These are phyloP conservation scores for Picea abies DNA, from an alignment of 83 land plant genomes.

Conservation along the genomic window DNA sequence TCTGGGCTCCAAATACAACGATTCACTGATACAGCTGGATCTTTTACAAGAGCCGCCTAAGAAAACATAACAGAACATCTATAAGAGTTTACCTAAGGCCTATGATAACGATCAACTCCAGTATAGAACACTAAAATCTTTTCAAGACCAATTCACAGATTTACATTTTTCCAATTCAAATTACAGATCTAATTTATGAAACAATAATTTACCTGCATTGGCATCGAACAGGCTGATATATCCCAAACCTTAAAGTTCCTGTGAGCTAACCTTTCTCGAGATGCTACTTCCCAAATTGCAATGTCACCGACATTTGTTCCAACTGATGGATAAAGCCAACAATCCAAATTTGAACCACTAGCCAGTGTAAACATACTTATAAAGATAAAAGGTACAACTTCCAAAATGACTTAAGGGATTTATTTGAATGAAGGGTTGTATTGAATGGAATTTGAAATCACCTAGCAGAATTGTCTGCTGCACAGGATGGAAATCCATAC, in stretches of 20 bases:
- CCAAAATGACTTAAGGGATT: neutral
- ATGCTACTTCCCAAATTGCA: conserved; percentile 81
- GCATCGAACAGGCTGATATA: conserved; percentile 54
- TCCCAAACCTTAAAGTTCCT: conserved; percentile 90
- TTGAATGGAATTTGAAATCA: conserved; percentile 5
- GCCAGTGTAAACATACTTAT: neutral
- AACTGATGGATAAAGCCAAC: conserved; percentile 29
- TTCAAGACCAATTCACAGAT: neutral
- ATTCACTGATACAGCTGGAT: conserved; percentile 76
- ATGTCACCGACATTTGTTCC: conserved; percentile 96
- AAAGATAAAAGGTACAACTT: neutral
- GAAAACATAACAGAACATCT: neutral
- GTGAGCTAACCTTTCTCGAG: conserved; percentile 65
- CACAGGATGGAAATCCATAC: conserved; percentile 93
- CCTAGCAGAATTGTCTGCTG: conserved; percentile 87
- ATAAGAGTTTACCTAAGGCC: neutral
- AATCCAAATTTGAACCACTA: neutral
- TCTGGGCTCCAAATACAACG: conserved; percentile 88
- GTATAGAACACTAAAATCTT: neutral
- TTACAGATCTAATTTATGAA: neutral
- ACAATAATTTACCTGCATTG: conserved; percentile 62
- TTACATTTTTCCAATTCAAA: neutral
- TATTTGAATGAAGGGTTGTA: neutral
- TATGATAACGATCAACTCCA: neutral
- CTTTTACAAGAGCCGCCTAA: conserved; percentile 75